These are phyloP conservation scores for Takakia lepidozioides DNA, from an alignment of 225 moss, liverwort and hornwort species.

Conservation along the genomic window DNA sequence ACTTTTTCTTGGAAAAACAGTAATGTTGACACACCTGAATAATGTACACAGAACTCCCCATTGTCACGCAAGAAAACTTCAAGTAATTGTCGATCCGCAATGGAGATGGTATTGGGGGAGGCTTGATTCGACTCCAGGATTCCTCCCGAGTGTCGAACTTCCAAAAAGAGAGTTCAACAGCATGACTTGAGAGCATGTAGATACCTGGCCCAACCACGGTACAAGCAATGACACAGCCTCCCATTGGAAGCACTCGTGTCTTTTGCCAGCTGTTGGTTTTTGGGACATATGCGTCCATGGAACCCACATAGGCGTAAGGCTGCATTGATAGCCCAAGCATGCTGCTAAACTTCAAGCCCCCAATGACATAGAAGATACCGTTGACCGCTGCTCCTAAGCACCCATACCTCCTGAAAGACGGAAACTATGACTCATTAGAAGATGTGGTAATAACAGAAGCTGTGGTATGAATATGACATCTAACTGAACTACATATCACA, in stretches of 20 bases:
- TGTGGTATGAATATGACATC: no score
- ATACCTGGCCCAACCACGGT: slow-evolving; percentile 69
- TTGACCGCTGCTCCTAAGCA: slow-evolving; percentile 86
- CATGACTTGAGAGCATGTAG: slow-evolving; percentile 80
- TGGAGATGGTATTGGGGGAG: slow-evolving; percentile 71
- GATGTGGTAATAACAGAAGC: no score
- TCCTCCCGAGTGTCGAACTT: slow-evolving; percentile 63
- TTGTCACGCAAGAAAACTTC: slow-evolving; percentile 76
- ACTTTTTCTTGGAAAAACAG: no score
- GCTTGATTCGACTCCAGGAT: slow-evolving; percentile 57
- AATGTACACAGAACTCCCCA: slow-evolving; percentile 74
- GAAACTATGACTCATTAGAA: no score
- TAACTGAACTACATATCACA: no score
- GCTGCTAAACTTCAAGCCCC: slow-evolving; percentile 71
- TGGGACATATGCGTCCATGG: slow-evolving; percentile 74
- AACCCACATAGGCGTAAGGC: slow-evolving; percentile 65
- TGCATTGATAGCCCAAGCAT: slow-evolving; percentile 58
- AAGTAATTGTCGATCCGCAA: slow-evolving; percentile 68
- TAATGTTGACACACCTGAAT: slow-evolving; percentile 49
- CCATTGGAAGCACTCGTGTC: slow-evolving; percentile 67
- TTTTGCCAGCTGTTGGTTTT: slow-evolving; percentile 60
- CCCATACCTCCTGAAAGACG: slow-evolving; percentile 48
- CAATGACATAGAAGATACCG: slow-evolving; percentile 73
- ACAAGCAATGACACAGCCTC: slow-evolving; percentile 75
- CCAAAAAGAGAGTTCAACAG: slow-evolving; percentile 80